phyloP scores from a whole-genome alignment of 169 alveolate genomes.

The Plasmodium inui region DNA sequence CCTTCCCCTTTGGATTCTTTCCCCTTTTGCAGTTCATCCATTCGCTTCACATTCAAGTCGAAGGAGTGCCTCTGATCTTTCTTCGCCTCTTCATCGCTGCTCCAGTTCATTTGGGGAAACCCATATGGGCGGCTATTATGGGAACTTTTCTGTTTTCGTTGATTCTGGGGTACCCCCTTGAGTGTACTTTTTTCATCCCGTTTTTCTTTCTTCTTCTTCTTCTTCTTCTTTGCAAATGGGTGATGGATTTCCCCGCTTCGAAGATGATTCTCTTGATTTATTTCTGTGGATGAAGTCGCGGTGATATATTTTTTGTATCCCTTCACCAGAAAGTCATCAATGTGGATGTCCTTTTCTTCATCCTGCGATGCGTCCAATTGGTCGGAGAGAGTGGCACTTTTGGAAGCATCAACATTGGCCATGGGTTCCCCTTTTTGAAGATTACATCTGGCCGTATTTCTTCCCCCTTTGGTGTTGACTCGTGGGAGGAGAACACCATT shows the following conservation, averaged over 20 bases:
- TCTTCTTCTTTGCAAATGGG: neutral
- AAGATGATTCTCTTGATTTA: neutral
- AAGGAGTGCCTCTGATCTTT: neutral
- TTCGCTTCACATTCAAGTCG: neutral
- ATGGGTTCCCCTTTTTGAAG: neutral
- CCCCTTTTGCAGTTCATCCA: neutral
- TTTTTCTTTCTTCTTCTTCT: neutral
- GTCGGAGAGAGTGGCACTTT: neutral
- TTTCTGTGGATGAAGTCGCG: neutral
- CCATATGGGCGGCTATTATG: neutral
- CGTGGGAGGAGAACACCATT: neutral
- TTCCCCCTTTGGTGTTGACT: neutral
- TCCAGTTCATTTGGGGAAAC: neutral
- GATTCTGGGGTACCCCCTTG: neutral
- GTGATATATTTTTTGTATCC: slow-evolving; percentile 41
- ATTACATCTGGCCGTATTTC: neutral
- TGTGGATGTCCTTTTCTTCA: slow-evolving; percentile 12
- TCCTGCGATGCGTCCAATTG: neutral
- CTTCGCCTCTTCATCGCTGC: neutral
- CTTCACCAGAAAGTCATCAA: slow-evolving; percentile 25
- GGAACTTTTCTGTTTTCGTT: neutral
- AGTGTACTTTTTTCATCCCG: neutral
- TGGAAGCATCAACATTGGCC: neutral
- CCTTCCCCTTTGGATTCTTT: neutral
- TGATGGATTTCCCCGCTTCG: neutral